Evolutionary conservation across 192 early-diverging fungal species (phyloP), one percentile per base, ranked within the genome.

Genomic region (Entrophospora sp.): DNA sequence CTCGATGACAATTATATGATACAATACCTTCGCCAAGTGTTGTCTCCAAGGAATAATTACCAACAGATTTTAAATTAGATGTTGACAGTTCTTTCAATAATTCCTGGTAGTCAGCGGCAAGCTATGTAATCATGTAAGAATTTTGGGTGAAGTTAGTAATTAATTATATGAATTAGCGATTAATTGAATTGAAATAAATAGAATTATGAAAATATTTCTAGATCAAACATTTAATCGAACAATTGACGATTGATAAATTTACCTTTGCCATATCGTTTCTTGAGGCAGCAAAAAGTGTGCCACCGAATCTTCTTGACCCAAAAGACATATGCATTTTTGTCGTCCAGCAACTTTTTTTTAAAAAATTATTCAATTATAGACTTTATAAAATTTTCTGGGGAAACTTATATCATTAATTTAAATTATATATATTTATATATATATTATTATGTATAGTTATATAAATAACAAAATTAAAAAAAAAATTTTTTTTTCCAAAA

Each of bases 21-120:
- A n/a, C n/a, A n/a, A n/a, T 76, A 76, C 75, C 80, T 70, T 79
- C 75, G 28, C 81, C 83, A 32, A 84, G 76, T 6, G 73, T 77
- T 46, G 81, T 59, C 24, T 82, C 81, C 34, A 84, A 67, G 30
- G 74, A 69, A 64, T 84, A 84, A 57, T 77, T 78, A 22, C 83
- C 83, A 42, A 84, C 77, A 9, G 70, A 73, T 53, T 73, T 74
- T 59, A 81, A 77, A 18, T 82, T 73, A 14, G 61, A 67, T 35
- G 81, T 79, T 48, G 79, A 81, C 34, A 84, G 73, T 73, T 81
- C 81, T 67, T 82, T 82, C 52, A 84, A 72, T 44, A 84, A 70
- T 49, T 84, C 83, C 71, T 81, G 76, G 63, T 81, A 75, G 61
- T 83, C 82, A 32, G 76, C 75, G 14, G 73, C 79, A 63, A 83